These are phyloP conservation scores for Porcisia deanei DNA, from an alignment of 208 protist genomes.

Conservation along the genomic window DNA sequence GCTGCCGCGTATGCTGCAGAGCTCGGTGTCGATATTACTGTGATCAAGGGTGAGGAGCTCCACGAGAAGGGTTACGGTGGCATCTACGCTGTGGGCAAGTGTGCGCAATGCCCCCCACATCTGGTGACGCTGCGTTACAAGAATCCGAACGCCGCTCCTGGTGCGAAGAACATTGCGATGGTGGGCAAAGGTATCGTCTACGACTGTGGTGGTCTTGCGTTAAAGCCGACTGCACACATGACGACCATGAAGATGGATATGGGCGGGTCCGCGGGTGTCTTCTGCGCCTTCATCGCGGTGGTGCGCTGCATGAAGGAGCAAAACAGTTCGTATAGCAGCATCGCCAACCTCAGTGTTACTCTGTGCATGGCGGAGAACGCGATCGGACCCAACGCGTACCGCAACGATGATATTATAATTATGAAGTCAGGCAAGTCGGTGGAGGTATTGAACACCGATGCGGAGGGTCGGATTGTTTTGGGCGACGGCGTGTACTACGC, in stretches of 20 bases:
- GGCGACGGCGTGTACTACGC: conserved; percentile 89
- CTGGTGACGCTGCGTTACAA: conserved; percentile 74
- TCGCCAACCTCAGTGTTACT: conserved; percentile 61
- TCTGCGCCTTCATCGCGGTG: conserved; percentile 76
- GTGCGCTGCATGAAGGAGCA: conserved; percentile 49
- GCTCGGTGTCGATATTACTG: conserved; percentile 45
- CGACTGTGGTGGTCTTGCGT: conserved; percentile 85
- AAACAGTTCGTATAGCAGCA: conserved; percentile 34
- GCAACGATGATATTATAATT: conserved; percentile 84
- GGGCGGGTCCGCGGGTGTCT: conserved; percentile 80
- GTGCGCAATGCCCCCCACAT: conserved; percentile 59
- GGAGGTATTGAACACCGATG: conserved; percentile 92
- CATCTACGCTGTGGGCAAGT: conserved; percentile 79
- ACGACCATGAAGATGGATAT: conserved; percentile 91
- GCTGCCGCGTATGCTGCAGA: conserved; percentile 47
- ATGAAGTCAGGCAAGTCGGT: conserved; percentile 89
- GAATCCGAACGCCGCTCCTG: conserved; percentile 36
- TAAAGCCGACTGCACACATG: conserved; percentile 82
- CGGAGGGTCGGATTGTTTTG: conserved; percentile 88
- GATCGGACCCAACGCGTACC: conserved; percentile 65
- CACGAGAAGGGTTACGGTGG: conserved; percentile 67
- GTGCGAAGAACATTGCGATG: conserved; percentile 57
- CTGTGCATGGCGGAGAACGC: conserved; percentile 90
- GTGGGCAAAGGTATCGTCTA: conserved; percentile 91
- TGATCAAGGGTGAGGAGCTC: conserved; percentile 77